Conservation (phyloP, 768 basidiomycete genomes). For the Kwoniella europaea region DNA sequence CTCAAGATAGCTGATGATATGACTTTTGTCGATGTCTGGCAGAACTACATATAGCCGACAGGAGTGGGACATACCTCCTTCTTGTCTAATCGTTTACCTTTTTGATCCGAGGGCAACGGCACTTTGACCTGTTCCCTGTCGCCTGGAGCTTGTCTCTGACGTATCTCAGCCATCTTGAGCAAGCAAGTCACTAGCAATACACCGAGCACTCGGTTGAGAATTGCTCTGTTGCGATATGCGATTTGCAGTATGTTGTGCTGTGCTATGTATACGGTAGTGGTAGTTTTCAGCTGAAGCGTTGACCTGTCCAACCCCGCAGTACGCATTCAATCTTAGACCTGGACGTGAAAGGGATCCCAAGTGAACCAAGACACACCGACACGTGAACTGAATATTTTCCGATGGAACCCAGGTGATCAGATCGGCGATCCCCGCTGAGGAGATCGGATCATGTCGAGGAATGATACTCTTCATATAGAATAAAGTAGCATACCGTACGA, state of each 20-base stretch:
- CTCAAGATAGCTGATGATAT: too few relatives aligned
- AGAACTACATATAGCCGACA: not conserved
- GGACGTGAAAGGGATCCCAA: too few relatives aligned
- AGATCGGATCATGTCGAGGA: not conserved
- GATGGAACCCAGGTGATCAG: not conserved
- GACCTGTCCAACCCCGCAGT: conserved; percentile 3
- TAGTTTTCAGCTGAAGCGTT: not conserved
- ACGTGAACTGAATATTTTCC: too few relatives aligned
- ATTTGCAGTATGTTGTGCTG: too few relatives aligned
- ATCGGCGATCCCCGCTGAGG: not conserved
- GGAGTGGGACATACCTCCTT: conserved; percentile 9
- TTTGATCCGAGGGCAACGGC: not conserved
- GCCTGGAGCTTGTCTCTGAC: not conserved
- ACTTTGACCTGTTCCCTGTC: conserved; percentile 15
- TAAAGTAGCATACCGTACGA: too few relatives aligned
- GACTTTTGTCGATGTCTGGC: too few relatives aligned
- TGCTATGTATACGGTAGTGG: too few relatives aligned
- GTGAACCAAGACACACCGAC: too few relatives aligned
- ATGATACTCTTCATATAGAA: too few relatives aligned
- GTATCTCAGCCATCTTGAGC: conserved; percentile 12
- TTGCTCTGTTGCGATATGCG: too few relatives aligned
- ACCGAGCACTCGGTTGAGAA: too few relatives aligned
- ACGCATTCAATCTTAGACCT: not conserved
- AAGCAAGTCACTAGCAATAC: too few relatives aligned
- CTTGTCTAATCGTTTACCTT: conserved; percentile 2